phyloP scores from a whole-genome alignment of 345 rosid species.

The Gossypium mustelinum region DNA sequence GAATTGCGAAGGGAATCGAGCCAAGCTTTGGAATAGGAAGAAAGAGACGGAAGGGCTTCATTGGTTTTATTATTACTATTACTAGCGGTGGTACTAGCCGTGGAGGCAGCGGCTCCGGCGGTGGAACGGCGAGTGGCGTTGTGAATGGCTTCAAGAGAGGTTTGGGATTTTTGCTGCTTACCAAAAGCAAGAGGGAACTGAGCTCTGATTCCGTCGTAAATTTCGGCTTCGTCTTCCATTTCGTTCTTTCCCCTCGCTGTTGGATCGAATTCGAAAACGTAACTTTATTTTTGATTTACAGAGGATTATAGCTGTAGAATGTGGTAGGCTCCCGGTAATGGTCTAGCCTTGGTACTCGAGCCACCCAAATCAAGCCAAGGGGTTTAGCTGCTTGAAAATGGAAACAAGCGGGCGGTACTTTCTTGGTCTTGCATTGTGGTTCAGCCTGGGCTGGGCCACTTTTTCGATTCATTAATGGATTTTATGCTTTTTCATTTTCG shows the following conservation, averaged over 20 bases:
- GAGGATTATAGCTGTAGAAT: neutral
- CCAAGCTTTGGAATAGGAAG: slow-evolving; percentile 56
- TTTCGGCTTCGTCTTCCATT: slow-evolving; percentile 70
- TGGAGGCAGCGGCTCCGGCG: slow-evolving; percentile 2
- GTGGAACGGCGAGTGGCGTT: slow-evolving; percentile 65
- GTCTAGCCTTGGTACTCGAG: neutral
- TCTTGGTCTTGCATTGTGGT: neutral
- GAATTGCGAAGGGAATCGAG: slow-evolving; percentile 39
- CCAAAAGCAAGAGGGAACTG: slow-evolving; percentile 79
- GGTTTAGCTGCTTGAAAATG: neutral
- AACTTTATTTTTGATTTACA: neutral
- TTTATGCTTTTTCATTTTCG: neutral
- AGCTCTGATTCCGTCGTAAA: slow-evolving; percentile 59
- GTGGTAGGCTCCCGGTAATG: neutral
- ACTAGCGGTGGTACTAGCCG: neutral
- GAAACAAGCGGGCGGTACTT: neutral
- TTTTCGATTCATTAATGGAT: neutral
- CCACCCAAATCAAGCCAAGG: neutral
- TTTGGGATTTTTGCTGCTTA: slow-evolving; percentile 54
- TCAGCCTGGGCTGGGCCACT: neutral
- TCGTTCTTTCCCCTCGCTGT: neutral
- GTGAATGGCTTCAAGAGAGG: slow-evolving; percentile 64
- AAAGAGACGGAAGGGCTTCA: slow-evolving; percentile 41
- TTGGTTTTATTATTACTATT: neutral
- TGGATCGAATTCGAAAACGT: neutral